Conservation (phyloP, 2,329 filamentous ascomycete species). For the Cucurbitaria berberidis region DNA sequence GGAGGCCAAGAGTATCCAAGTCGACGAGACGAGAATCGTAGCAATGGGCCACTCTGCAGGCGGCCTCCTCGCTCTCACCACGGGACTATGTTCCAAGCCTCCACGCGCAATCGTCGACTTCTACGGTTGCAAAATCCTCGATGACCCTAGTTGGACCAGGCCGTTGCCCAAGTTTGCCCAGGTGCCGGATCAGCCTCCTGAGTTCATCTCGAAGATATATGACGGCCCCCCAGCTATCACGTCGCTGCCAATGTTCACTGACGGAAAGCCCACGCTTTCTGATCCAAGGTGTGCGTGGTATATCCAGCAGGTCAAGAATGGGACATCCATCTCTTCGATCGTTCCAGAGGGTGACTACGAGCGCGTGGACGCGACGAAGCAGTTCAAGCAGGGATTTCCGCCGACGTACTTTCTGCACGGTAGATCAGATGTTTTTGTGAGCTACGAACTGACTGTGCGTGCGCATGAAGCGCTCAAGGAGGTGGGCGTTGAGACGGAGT, state of each 20-base stretch:
- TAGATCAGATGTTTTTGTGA: neutral
- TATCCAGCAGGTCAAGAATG: slow-evolving; percentile 8
- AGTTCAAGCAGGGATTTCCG: neutral
- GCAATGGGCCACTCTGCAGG: slow-evolving; percentile 10
- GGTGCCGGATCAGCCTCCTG: neutral
- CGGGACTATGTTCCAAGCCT: slow-evolving; percentile 3
- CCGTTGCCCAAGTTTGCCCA: slow-evolving; percentile 1
- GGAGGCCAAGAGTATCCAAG: neutral
- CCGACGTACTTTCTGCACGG: slow-evolving; percentile 8
- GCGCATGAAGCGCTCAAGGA: slow-evolving; percentile 5
- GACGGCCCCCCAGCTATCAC: slow-evolving; percentile 1
- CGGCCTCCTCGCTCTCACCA: slow-evolving; percentile 6
- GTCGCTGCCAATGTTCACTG: slow-evolving; percentile 1
- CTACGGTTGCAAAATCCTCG: slow-evolving; percentile 6
- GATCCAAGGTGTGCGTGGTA: slow-evolving; percentile 10
- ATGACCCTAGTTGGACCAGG: neutral
- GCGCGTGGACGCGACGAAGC: neutral
- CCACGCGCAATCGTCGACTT: slow-evolving; percentile 11
- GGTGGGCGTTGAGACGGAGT: slow-evolving; percentile 1
- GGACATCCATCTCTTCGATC: slow-evolving; percentile 4
- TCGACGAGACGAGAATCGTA: slow-evolving; percentile 1
- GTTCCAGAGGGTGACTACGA: neutral
- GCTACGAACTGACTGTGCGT: neutral
- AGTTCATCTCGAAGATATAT: neutral
- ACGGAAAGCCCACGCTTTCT: slow-evolving; percentile 3